These are phyloP conservation scores for Pestalotiopsis sp. DNA, from an alignment of 2,329 filamentous ascomycete genomes.

Conservation along the genomic window DNA sequence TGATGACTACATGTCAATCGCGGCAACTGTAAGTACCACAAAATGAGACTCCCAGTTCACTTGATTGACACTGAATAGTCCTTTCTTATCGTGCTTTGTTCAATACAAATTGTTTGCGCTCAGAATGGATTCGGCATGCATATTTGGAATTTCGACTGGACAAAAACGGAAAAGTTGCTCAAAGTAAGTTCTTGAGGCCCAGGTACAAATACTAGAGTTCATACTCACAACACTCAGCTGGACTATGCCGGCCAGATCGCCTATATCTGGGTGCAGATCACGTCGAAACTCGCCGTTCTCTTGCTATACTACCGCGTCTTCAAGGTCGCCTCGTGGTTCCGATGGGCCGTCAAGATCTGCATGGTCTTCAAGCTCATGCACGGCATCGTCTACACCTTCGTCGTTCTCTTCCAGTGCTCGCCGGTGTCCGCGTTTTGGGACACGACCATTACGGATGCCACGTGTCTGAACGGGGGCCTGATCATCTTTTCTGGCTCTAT, in stretches of 20 bases:
- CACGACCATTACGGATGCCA: not conserved
- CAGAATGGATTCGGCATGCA: conserved; percentile 3
- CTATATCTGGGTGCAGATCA: not conserved
- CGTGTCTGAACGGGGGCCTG: not conserved
- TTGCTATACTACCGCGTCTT: conserved; percentile 6
- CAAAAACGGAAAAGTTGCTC: not conserved
- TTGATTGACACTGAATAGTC: not conserved
- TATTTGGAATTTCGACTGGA: conserved; percentile 8
- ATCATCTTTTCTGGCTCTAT: not conserved
- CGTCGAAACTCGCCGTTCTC: not conserved
- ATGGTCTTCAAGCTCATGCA: not conserved
- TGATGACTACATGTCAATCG: conserved; percentile 6
- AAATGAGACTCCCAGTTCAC: not conserved
- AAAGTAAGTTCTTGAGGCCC: not conserved
- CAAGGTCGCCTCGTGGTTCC: not conserved
- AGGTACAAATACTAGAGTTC: not conserved
- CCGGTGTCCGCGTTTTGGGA: conserved; percentile 2
- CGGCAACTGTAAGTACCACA: not conserved
- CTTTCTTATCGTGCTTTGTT: not conserved
- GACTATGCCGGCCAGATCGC: not conserved
- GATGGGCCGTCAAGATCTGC: not conserved
- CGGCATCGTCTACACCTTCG: not conserved
- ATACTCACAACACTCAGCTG: not conserved
- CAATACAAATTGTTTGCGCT: not conserved
- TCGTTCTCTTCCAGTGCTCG: conserved; percentile 1